phyloP scores from a whole-genome alignment of 1,284 basidiomycete species.

The Phlebopus sp. region DNA sequence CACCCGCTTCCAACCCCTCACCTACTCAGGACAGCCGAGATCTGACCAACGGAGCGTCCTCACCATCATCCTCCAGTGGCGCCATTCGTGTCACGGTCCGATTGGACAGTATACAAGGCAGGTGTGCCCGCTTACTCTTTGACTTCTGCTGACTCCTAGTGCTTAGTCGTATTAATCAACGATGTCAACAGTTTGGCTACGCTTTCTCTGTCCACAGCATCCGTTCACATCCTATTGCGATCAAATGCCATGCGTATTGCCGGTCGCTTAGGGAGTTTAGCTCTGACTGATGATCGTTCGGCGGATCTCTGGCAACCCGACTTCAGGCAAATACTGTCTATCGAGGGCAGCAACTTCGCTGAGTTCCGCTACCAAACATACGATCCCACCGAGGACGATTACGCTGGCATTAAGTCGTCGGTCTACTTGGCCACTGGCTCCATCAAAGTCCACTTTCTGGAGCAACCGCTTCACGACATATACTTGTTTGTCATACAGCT shows the following conservation, averaged over 20 bases:
- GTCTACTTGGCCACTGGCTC: slow-evolving; percentile 89
- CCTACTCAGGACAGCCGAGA: slow-evolving; percentile 12
- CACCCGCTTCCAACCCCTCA: slow-evolving; percentile 31
- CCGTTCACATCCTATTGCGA: slow-evolving; percentile 79
- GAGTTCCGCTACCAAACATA: slow-evolving; percentile 96
- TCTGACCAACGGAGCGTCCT: slow-evolving; percentile 8
- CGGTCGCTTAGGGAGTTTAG: slow-evolving; percentile 84
- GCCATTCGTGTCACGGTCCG: slow-evolving; percentile 86
- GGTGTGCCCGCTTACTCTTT: slow-evolving; percentile 1
- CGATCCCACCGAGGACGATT: slow-evolving; percentile 66
- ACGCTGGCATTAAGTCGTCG: slow-evolving; percentile 85
- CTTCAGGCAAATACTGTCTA: slow-evolving; percentile 89
- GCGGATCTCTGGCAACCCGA: slow-evolving; percentile 54
- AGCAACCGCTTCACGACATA: slow-evolving; percentile 84
- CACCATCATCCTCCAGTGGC: slow-evolving; percentile 31
- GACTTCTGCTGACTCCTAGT: slow-evolving; percentile 12
- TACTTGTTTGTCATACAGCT: slow-evolving; percentile 87
- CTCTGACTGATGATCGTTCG: slow-evolving; percentile 77
- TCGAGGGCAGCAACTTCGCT: slow-evolving; percentile 94
- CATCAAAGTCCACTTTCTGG: slow-evolving; percentile 86
- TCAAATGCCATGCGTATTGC: slow-evolving; percentile 78
- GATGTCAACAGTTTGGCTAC: slow-evolving; percentile 76
- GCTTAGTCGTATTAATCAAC: slow-evolving; percentile 80
- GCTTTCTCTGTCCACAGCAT: slow-evolving; percentile 87
- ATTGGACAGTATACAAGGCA: slow-evolving; percentile 85